These are phyloP conservation scores for Xerophyta viscosa DNA, from an alignment of 106 monocot species.

Conservation along the genomic window DNA sequence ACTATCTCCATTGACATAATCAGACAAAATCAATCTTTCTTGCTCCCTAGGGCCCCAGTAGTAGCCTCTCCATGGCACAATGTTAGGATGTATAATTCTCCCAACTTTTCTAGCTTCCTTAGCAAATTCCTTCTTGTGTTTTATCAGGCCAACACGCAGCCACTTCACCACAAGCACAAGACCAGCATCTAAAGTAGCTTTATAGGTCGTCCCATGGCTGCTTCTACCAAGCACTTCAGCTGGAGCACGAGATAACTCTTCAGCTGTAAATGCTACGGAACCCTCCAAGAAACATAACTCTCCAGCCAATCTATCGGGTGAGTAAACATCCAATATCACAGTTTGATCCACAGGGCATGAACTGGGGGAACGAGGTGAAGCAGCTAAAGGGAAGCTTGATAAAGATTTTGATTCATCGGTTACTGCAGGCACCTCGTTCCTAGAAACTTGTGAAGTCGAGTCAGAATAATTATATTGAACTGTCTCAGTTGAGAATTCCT, in stretches of 20 bases:
- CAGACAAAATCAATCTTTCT: conserved; percentile 76
- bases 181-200: conserved; percentile 69
- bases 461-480: conserved; percentile 38
- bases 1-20: conserved; percentile 75
- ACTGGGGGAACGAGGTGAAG: conserved; percentile 31
- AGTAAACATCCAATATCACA: conserved; percentile 49
- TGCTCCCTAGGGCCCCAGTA: conserved; percentile 91
- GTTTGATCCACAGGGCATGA: conserved; percentile 21
- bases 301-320: conserved; percentile 77
- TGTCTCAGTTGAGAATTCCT: conserved; percentile 38
- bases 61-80: conserved; percentile 74
- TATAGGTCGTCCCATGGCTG: conserved; percentile 94
- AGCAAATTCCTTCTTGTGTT: conserved; percentile 78
- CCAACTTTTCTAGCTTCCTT: conserved; percentile 83
- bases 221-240: conserved; percentile 96
- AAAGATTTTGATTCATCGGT: conserved; percentile 16
- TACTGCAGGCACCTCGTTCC: conserved; percentile 3
- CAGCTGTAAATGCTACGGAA: conserved; percentile 66
- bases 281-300: conserved; percentile 72
- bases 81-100: conserved; percentile 61
- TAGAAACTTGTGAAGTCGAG: conserved; percentile 5
- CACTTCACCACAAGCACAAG: conserved; percentile 81
- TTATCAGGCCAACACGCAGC: conserved; percentile 86
- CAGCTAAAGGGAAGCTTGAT: conserved; percentile 16
- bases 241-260: conserved; percentile 79